Conservation (phyloP, 352 stramenopile species). For the Pythium sp. region DNA sequence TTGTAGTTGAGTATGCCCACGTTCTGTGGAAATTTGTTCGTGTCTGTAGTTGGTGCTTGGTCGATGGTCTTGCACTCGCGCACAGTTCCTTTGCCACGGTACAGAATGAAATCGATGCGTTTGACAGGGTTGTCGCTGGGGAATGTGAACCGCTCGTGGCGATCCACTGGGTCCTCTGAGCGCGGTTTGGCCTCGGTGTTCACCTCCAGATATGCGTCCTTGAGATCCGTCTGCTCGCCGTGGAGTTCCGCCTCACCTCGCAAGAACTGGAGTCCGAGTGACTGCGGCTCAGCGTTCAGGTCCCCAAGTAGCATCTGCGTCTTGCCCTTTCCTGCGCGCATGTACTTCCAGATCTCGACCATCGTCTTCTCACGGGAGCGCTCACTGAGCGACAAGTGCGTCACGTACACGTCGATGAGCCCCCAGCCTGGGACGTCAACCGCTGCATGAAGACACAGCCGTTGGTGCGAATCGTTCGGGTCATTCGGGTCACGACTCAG, state of each 20-base stretch:
- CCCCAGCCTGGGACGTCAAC: slow-evolving; percentile 66
- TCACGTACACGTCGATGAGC: slow-evolving; percentile 83
- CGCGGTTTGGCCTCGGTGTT: slow-evolving; percentile 58
- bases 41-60: slow-evolving; percentile 68
- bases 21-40: slow-evolving; percentile 44
- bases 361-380: slow-evolving; percentile 69
- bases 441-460: slow-evolving; percentile 76
- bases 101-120: slow-evolving; percentile 86
- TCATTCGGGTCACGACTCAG: slow-evolving; percentile 78
- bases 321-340: slow-evolving; percentile 51
- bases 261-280: slow-evolving; percentile 73
- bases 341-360: slow-evolving; percentile 81
- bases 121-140: slow-evolving; percentile 82
- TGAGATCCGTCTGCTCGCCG: slow-evolving; percentile 60
- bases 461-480: slow-evolving; percentile 82
- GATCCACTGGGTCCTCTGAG: slow-evolving; percentile 44
- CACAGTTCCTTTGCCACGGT: slow-evolving; percentile 57
- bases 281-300: slow-evolving; percentile 86
- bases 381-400: slow-evolving; percentile 82
- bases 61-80: slow-evolving; percentile 75
- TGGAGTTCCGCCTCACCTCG: slow-evolving; percentile 55
- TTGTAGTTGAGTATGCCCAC: slow-evolving; percentile 73
- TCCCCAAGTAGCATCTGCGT: slow-evolving; percentile 83
- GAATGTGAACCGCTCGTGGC: slow-evolving; percentile 73
- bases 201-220: slow-evolving; percentile 70